These are phyloP conservation scores for Cylindrodendrum hubeiense DNA, from an alignment of 2,329 filamentous ascomycete species.

Conservation along the genomic window DNA sequence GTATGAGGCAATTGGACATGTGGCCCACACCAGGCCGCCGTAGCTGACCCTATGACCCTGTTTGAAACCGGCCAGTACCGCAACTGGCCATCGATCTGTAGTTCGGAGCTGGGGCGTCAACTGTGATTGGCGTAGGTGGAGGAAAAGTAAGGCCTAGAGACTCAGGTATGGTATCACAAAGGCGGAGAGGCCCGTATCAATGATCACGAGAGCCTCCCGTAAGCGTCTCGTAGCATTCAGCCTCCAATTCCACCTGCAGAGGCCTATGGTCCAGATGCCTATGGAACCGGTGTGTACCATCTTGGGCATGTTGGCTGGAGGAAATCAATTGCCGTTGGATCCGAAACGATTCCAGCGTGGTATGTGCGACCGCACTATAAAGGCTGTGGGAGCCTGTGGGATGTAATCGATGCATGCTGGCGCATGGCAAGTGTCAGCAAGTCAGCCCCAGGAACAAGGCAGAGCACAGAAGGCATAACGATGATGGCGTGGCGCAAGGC, in stretches of 20 bases:
- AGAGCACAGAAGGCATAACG: too few species aligned
- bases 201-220: not conserved
- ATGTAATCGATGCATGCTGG: constrained; percentile 1
- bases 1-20: constrained; percentile 13
- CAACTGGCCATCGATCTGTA: constrained; percentile 20
- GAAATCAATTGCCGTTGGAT: constrained; percentile 15
- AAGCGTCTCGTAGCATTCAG: not conserved
- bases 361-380: not conserved
- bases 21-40: constrained; percentile 17
- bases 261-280: not conserved
- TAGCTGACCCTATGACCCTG: not conserved
- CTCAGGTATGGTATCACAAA: constrained; percentile 1
- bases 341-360: not conserved
- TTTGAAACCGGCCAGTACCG: constrained; percentile 12
- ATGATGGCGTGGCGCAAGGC: not conserved
- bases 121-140: constrained; percentile 14
- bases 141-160: constrained; percentile 7
- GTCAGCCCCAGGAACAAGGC: constrained; percentile 12
- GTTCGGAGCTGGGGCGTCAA: constrained; percentile 3
- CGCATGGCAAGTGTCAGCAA: constrained; percentile 19
- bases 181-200: constrained; percentile 2
- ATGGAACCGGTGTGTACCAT: not conserved
- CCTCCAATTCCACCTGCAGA: not conserved
- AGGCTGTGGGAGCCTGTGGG: too few species aligned
- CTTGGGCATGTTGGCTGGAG: not conserved